phyloP scores from a whole-genome alignment of 148 eudicot genomes.

The Chenopodium suecicum region DNA sequence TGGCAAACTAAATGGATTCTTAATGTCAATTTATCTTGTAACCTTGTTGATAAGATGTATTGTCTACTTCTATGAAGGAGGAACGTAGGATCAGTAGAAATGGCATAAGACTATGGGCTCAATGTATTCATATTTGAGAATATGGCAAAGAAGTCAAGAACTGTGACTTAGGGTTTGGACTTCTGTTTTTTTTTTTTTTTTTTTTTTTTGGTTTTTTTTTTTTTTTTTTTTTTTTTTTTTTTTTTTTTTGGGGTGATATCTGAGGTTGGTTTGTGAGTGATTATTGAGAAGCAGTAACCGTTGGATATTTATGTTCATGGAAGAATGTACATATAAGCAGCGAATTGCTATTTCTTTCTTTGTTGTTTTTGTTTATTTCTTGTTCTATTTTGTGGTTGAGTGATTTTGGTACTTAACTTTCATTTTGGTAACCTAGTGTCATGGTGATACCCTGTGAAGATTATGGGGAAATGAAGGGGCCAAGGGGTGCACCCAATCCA shows the following conservation, averaged over 20 bases:
- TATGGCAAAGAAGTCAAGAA: neutral
- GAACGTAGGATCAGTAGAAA: neutral
- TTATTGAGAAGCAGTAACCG: neutral
- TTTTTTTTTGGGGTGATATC: neutral
- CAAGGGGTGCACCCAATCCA: neutral
- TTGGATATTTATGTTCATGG: neutral
- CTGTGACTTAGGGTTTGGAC: neutral
- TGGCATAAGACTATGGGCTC: neutral
- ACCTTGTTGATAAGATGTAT: neutral
- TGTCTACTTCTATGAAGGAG: neutral
- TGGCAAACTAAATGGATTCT: neutral
- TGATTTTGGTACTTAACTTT: neutral
- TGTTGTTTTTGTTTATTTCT: neutral
- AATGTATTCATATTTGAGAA: neutral
- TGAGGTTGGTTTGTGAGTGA: neutral
- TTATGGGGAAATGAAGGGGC: too few relatives aligned
- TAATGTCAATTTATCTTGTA: neutral
- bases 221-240: too few relatives aligned
- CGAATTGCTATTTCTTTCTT: neutral
- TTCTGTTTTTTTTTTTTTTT: neutral
- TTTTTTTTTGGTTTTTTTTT: too few relatives aligned
- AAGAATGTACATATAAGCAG: neutral
- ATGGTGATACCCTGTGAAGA: neutral
- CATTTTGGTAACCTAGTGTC: neutral
- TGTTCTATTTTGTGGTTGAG: neutral